phyloP scores from a whole-genome alignment of 2,329 filamentous ascomycete genomes.

The Colletotrichum truncatum region DNA sequence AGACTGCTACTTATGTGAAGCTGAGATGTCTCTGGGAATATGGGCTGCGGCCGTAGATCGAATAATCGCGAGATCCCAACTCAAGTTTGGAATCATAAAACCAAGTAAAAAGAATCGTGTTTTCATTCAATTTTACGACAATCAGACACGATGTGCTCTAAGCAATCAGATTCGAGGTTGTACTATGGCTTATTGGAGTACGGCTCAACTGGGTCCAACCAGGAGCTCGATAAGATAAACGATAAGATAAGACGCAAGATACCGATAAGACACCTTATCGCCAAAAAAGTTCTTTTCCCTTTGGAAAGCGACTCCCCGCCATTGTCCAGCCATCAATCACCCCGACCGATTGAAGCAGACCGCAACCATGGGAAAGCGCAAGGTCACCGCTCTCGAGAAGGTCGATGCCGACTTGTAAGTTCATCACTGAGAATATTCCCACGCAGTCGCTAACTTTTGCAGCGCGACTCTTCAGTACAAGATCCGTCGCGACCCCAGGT shows the following conservation, averaged over 20 bases:
- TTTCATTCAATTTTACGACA: too few species aligned
- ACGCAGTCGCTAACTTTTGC: slow-evolving; percentile 42
- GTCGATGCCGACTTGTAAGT: slow-evolving; percentile 86
- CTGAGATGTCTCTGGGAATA: too few species aligned
- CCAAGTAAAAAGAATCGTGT: too few species aligned
- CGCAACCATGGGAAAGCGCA: slow-evolving; percentile 79
- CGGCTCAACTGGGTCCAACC: too few species aligned
- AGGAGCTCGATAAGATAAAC: too few species aligned
- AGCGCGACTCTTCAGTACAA: slow-evolving; percentile 91
- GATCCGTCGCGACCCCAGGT: slow-evolving; percentile 86
- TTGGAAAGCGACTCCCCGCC: slow-evolving; percentile 15
- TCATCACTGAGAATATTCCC: neutral
- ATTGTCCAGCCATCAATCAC: neutral
- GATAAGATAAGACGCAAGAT: neutral
- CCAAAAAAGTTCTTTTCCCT: neutral
- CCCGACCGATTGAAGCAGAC: neutral
- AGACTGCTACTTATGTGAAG: too few species aligned
- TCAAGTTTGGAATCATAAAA: too few species aligned
- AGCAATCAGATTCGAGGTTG: too few species aligned
- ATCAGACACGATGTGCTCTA: too few species aligned
- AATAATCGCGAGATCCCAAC: too few species aligned
- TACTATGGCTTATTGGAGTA: too few species aligned
- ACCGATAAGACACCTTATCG: neutral
- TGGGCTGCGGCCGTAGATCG: too few species aligned
- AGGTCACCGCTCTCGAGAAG: slow-evolving; percentile 93